phyloP scores from a whole-genome alignment of 257 asterid genomes.

The Oldenlandia corymbosa region DNA sequence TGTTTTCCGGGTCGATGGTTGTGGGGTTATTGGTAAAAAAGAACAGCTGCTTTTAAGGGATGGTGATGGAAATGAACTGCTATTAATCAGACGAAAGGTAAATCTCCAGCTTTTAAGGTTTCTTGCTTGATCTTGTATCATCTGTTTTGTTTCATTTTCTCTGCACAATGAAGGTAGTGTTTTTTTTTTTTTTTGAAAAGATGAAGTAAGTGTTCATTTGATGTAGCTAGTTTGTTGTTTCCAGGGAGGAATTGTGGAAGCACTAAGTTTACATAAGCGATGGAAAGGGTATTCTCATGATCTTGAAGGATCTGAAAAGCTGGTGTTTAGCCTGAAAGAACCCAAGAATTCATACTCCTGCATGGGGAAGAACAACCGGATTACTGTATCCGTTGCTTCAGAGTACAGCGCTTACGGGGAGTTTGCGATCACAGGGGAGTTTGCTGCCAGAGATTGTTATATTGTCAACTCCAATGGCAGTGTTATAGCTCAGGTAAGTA shows the following conservation, averaged over 20 bases:
- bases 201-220: no score
- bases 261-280: slow-evolving; percentile 47
- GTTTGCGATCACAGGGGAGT: slow-evolving; percentile 57
- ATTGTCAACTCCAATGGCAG: slow-evolving; percentile 56
- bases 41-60: slow-evolving; percentile 56
- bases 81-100: slow-evolving; percentile 71
- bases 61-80: slow-evolving; percentile 47
- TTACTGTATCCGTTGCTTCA: slow-evolving; percentile 45
- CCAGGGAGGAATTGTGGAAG: slow-evolving; percentile 73
- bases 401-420: slow-evolving; percentile 25
- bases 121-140: no score
- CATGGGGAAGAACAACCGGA: slow-evolving; percentile 31
- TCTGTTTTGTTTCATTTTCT: no score
- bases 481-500: slow-evolving; percentile 47
- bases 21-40: slow-evolving; percentile 70
- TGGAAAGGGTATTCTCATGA: slow-evolving; percentile 63
- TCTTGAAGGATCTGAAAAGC: slow-evolving; percentile 45
- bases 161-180: no score
- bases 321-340: slow-evolving; percentile 62
- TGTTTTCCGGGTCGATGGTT: slow-evolving; percentile 65
- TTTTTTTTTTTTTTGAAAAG: no score
- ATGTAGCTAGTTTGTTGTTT: background rate
- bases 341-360: slow-evolving; percentile 54
- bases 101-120: no score
- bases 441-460: slow-evolving; percentile 49